Percentiles rank a stretch among this genome's conserved stretches.
phyloP scores from a whole-genome alignment of 1,139 yeast species.

The Pichia sp. region DNA sequence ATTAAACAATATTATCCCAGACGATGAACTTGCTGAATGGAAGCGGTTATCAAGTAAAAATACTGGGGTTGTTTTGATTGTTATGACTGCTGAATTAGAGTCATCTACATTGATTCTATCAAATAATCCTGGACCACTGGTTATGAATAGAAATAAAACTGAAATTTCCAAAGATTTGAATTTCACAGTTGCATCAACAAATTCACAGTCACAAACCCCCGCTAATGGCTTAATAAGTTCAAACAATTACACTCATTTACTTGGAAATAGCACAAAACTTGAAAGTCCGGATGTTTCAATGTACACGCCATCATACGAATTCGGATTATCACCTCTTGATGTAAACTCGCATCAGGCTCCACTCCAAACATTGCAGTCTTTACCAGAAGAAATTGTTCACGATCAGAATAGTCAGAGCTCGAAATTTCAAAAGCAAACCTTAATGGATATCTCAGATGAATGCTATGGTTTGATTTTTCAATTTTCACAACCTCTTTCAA shows the following conservation, averaged over 20 bases:
- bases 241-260: conserved; percentile 3
- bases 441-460: conserved; percentile 46
- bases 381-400: conserved; percentile 5
- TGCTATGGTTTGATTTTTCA: conserved; percentile 58
- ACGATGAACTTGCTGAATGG: conserved; percentile 74
- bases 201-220: conserved; percentile 20
- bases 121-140: conserved; percentile 13
- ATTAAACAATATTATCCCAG: conserved; percentile 64
- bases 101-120: conserved; percentile 54
- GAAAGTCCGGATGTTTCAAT: conserved; percentile 15
- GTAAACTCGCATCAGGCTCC: conserved; percentile 10
- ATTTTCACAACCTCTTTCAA: conserved; percentile 54
- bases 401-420: conserved; percentile 4
- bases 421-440: conserved; percentile 26
- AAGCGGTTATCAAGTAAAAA: conserved; percentile 54
- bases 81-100: conserved; percentile 60
- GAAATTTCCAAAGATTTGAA: conserved; percentile 16
- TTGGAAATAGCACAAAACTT: conserved; percentile 7
- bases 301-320: conserved; percentile 22
- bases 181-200: conserved; percentile 21
- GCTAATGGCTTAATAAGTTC: conserved; percentile 9
- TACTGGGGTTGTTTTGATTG: conserved; percentile 59
- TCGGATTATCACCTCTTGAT: conserved; percentile 26
- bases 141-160: conserved; percentile 4
- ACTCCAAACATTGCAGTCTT: conserved; percentile 10